Conservation (phyloP, 805 yeast genomes). For the Metschnikowia sp. region DNA sequence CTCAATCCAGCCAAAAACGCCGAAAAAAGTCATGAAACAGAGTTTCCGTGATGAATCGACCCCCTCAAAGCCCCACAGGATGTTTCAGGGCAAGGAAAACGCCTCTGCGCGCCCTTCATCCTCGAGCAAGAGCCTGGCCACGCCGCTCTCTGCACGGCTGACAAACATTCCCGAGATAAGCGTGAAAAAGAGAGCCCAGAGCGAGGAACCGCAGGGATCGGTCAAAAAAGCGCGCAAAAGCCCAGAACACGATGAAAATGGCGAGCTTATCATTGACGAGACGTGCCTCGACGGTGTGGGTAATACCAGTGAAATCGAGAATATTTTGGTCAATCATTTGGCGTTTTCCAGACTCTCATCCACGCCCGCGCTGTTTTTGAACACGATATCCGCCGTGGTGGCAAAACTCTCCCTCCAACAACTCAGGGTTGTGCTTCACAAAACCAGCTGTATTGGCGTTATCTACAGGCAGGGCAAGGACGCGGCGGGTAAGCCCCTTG, state of each 20-base stretch:
- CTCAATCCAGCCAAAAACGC: conserved; percentile 3
- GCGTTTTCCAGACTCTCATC: conserved; percentile 88
- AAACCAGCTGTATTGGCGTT: conserved; percentile 70
- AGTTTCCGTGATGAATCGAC: conserved; percentile 4
- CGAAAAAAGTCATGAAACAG: not conserved
- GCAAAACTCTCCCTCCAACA: conserved; percentile 43
- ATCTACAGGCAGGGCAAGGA: conserved; percentile 89
- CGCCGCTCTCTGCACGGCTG: conserved; percentile 28
- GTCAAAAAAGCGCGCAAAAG: conserved; percentile 17
- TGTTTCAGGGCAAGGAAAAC: conserved; percentile 5
- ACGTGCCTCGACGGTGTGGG: conserved; percentile 27
- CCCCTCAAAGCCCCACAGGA: conserved; percentile 6
- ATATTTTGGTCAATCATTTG: conserved; percentile 73
- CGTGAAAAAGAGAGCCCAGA: conserved; percentile 26
- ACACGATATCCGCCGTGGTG: conserved; percentile 56
- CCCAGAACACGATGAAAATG: conserved; percentile 21
- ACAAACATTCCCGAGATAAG: conserved; percentile 18
- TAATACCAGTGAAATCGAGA: conserved; percentile 51
- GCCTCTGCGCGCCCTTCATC: not conserved
- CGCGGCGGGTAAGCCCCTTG: conserved; percentile 93
- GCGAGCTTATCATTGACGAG: conserved; percentile 25
- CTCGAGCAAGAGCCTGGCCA: conserved; percentile 11
- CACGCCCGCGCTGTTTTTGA: conserved; percentile 75
- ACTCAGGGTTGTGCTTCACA: conserved; percentile 42
- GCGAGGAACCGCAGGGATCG: conserved; percentile 31